Evolutionary conservation across 352 stramenopile genomes (phyloP), one percentile per base, ranked within the genome.

Genomic region (Phytophthora sansomeana): DNA sequence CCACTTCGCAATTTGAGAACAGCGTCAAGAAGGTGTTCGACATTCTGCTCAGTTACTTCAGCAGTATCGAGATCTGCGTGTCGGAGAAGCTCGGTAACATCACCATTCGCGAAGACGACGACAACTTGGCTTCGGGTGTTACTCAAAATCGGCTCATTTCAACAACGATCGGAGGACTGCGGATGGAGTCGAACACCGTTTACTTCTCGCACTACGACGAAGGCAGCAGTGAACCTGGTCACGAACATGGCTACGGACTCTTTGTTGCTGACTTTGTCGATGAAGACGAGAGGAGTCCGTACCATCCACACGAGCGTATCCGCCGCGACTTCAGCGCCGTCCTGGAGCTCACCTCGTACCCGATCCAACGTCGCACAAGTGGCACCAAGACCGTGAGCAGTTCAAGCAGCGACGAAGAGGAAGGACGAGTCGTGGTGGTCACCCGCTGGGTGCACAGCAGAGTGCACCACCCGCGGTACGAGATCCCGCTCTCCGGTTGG

Each of bases 11-110:
- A 46, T 65, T 80, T 33, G 60, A 75, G 14, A 54, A 48, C 49
- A 79, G 54, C 14, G 73, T 80, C 21, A 75, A 74, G 53, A 63
- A 69, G 14, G 76, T 87, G 10, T 85, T 80, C 51, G 79, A 87
- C 24, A 66, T 73, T 7, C 36, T 82, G 14, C 51, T 68, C n/a
- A 55, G 64, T 8, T 70, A 67, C 43, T 63, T 80, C 33, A 67
- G 57, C 41, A 75, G 73, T 44, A 78, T 81, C 42, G 78, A 87
- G 54, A 80, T 87, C 58, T 73, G 54, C 17, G 66, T 85, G 9
- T 80, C 74, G 19, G 75, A 85, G 62, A 69, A 78, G 19, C 68
- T 83, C 21, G 78, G 75, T 4, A 70, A 77, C 52, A 53, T 83
- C 41, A 78, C 67, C n/a, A 72, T 84, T 46, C 78, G 78, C 48